Evolutionary conservation across 306 rosid genomes (phyloP).

Genomic region (Pyrus bretschneideri): DNA sequence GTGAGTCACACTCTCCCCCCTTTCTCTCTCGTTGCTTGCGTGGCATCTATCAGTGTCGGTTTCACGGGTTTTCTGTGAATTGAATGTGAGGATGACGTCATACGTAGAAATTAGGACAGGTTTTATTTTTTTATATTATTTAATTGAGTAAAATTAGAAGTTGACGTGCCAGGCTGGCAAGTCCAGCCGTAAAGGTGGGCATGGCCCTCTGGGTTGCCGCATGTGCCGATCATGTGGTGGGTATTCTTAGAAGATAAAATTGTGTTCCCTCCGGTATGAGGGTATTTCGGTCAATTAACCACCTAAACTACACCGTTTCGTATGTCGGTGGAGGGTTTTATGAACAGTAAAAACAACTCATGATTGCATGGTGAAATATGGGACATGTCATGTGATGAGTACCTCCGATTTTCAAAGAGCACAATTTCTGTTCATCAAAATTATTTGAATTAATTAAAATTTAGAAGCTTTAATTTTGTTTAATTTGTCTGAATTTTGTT

Average conservation of each 20-base stretch:
- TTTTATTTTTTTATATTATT: not conserved
- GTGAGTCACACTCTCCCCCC: conserved; percentile 28
- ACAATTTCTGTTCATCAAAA: not conserved
- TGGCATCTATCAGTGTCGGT: not conserved
- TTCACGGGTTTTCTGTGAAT: conserved; percentile 3
- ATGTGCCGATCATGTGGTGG: not conserved
- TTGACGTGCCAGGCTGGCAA: conserved; percentile 14
- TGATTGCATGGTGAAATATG: not conserved
- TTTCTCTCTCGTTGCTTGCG: not conserved
- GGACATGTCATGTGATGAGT: not conserved
- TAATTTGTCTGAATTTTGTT: not conserved
- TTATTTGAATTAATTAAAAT: not conserved
- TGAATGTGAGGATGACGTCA: conserved; percentile 6
- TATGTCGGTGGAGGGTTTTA: conserved; percentile 3
- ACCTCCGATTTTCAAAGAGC: not conserved
- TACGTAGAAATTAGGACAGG: not conserved
- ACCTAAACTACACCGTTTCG: not conserved
- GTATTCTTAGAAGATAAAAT: not conserved
- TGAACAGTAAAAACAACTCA: not conserved
- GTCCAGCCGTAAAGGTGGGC: conserved; percentile 4
- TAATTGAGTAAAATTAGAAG: not conserved
- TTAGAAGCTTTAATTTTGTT: not conserved
- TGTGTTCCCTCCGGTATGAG: not conserved
- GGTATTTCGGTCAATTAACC: not conserved
- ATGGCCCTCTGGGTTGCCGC: not conserved